Percentiles rank a stretch among this genome's conserved stretches.
phyloP scores from a whole-genome alignment of 1,284 basidiomycete species.

The Porodaedalea pini region DNA sequence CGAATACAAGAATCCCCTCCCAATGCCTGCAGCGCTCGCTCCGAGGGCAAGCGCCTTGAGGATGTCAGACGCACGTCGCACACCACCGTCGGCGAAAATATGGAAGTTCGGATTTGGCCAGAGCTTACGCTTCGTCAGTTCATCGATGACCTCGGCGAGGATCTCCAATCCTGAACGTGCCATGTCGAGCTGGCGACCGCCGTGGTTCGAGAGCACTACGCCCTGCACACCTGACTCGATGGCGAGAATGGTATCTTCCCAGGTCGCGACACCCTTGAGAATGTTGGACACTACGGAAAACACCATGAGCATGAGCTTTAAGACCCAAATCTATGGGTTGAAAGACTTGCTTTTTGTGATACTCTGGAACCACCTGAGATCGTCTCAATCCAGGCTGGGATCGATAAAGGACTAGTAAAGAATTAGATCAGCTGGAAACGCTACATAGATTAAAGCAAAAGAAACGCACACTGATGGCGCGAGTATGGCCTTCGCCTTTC shows the following conservation, averaged over 20 bases:
- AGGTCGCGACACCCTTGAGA: constrained; percentile 51
- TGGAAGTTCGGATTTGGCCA: constrained; percentile 51
- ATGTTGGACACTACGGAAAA: constrained; percentile 42
- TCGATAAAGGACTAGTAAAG: constrained; percentile 83
- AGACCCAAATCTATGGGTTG: background rate
- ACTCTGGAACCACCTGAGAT: constrained; percentile 83
- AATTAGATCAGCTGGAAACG: background rate
- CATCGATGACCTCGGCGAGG: constrained; percentile 58
- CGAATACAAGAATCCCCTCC: constrained; percentile 60
- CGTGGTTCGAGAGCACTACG: constrained; percentile 67
- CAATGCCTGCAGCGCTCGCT: constrained; percentile 56
- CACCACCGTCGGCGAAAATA: constrained; percentile 70
- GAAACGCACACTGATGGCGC: constrained; percentile 80
- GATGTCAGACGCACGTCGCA: constrained; percentile 66
- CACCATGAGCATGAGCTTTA: constrained; percentile 8
- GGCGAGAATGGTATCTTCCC: constrained; percentile 63
- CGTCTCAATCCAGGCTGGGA: constrained; percentile 82
- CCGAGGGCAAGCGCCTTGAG: constrained; percentile 72
- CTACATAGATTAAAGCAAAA: background rate
- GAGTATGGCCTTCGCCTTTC: constrained; percentile 85
- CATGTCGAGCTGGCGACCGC: constrained; percentile 66
- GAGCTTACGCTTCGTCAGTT: constrained; percentile 48
- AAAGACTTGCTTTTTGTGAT: constrained; percentile 59
- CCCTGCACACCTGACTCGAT: constrained; percentile 62
- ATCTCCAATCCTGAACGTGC: constrained; percentile 62